Conservation (phyloP, 805 yeast genomes). For the Yarrowia sp. region DNA sequence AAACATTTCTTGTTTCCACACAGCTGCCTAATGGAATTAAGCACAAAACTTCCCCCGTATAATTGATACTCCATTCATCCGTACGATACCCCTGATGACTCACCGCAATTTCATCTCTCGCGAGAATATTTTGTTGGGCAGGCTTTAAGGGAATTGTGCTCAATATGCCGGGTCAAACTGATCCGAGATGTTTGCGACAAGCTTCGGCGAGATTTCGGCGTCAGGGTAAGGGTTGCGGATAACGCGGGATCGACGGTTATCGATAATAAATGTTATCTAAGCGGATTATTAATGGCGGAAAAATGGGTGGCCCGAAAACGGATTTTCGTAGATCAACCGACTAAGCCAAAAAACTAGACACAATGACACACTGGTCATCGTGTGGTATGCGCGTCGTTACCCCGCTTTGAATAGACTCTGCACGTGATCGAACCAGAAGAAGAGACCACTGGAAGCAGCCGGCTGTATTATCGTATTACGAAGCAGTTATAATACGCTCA, state of each 20-base stretch:
- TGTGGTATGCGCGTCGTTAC: background rate
- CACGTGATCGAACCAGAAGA: slow-evolving; percentile 6
- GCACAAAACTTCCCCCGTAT: too few species aligned
- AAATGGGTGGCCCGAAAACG: background rate
- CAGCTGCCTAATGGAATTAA: too few species aligned
- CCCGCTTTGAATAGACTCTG: background rate
- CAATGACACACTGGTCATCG: background rate
- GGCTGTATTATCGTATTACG: too few species aligned
- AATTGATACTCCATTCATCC: too few species aligned
- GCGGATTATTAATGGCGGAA: background rate
- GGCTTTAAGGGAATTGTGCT: slow-evolving; percentile 8
- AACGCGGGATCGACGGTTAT: slow-evolving; percentile 5
- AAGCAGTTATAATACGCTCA: too few species aligned
- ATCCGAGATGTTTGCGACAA: slow-evolving; percentile 10
- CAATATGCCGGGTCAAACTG: background rate
- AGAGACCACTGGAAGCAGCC: too few species aligned
- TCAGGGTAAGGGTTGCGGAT: background rate
- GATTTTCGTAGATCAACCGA: background rate
- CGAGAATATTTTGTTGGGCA: background rate
- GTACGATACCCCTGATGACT: too few species aligned
- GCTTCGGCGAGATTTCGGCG: slow-evolving; percentile 20
- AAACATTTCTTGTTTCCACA: too few species aligned
- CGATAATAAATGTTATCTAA: too few species aligned
- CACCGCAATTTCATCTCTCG: background rate
- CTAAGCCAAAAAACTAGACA: background rate